Conservation (phyloP, 352 stramenopile species). For the Phytophthora nicotianae region DNA sequence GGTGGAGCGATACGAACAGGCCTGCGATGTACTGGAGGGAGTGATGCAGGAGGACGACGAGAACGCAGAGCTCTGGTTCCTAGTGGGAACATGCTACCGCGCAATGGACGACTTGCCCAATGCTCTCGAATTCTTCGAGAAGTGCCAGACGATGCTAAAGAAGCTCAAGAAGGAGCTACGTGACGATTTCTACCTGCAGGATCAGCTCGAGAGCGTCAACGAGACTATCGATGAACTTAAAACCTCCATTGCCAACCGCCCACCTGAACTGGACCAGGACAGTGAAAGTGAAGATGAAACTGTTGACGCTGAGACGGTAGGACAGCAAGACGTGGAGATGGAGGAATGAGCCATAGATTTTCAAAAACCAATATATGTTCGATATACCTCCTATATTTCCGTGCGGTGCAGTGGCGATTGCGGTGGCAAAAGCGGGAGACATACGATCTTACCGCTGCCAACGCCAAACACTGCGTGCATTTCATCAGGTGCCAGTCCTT, state of each 20-base stretch:
- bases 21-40: slow-evolving; percentile 80
- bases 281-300: slow-evolving; percentile 47
- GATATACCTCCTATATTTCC: slow-evolving; percentile 41
- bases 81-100: slow-evolving; percentile 88
- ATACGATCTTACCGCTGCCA: slow-evolving; percentile 56
- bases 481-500: slow-evolving; percentile 77
- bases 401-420: slow-evolving; percentile 11
- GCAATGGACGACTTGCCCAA: slow-evolving; percentile 83
- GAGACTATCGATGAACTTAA: slow-evolving; percentile 65
- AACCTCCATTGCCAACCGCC: slow-evolving; percentile 59
- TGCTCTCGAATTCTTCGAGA: slow-evolving; percentile 88
- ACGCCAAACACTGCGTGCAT: slow-evolving; percentile 76
- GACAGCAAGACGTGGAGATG: slow-evolving; percentile 83
- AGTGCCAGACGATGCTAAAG: slow-evolving; percentile 75
- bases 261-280: slow-evolving; percentile 61
- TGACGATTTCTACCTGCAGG: slow-evolving; percentile 75
- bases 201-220: slow-evolving; percentile 80
- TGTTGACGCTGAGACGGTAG: slow-evolving; percentile 34
- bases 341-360: slow-evolving; percentile 76
- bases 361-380: slow-evolving; percentile 49
- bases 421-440: slow-evolving; percentile 46
- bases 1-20: slow-evolving; percentile 83
- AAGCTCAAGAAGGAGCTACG: slow-evolving; percentile 81
- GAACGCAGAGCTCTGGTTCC: slow-evolving; percentile 90
- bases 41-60: slow-evolving; percentile 92